Evolutionary conservation across 441 rosid species (phyloP), one percentile per base, ranked within the genome.

Genomic region (Adansonia gregorii): DNA sequence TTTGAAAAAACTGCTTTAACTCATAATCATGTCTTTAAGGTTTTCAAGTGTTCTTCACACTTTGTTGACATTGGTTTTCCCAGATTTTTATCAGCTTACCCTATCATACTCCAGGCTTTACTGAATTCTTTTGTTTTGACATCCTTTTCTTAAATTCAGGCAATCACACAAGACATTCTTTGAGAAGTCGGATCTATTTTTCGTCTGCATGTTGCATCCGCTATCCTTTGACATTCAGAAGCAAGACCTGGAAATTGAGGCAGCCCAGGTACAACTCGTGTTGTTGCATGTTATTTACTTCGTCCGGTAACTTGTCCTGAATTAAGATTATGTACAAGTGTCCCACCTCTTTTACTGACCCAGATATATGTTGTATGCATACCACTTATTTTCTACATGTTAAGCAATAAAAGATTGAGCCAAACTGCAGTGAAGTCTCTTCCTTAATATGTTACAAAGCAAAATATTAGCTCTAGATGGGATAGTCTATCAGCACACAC

Each of bases 201-300:
- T 94, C 79, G 51, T 93, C 66, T 94, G 97, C 89, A 84, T 89
- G 84, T 39, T 90, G 87, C 84, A 79, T 43, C 98, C 98, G 4
- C 59, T 86, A 59, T 88, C 97, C 55, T 91, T 86, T 54, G 87
- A 91, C 75, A 88, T 94, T 67, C 87, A 90, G 81, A 85, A 78
- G 84, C 97, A 94, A 81, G 95, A 91, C 39, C 82, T 82, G 71
- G 98, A 94, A 83, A 89, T 94, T 72, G 97, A 89, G 65, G 98
- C 92, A 4, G 93, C 92, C 27, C 88, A 90, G 93, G 98, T 94
- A 90, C 73, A 8, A 69, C 65, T 64, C 72, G 3, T 58, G n/a
- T 55, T 58, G 64, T 51, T 70, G 14, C 27, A 15, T 9, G 8
- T 1, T 70, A 52, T 15, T 70, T 52, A 7, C 43, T 51, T 15